Evolutionary conservation across 805 yeast species (phyloP).

Genomic region (Teunomyces gatunensis): DNA sequence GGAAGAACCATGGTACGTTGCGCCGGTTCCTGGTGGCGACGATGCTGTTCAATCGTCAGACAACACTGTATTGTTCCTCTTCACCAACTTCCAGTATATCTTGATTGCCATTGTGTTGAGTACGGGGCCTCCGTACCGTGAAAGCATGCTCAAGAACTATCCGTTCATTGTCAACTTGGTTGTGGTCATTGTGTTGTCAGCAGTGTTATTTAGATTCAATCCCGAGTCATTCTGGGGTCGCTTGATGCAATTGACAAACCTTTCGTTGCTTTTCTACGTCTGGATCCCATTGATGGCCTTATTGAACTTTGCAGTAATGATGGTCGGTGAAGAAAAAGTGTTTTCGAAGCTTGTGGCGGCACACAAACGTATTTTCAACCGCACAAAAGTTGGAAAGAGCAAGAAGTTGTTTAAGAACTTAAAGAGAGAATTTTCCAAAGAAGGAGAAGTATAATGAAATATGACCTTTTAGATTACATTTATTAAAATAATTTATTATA

Average conservation of each 20-base stretch:
- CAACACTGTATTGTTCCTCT: conserved; percentile 79
- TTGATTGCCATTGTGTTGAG: conserved; percentile 80
- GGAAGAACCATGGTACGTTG: conserved; percentile 67
- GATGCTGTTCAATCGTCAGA: conserved; percentile 83
- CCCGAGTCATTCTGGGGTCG: conserved; percentile 56
- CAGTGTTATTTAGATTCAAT: conserved; percentile 52
- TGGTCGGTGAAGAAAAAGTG: conserved; percentile 43
- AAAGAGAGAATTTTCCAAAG: conserved; percentile 10
- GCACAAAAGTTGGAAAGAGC: conserved; percentile 23
- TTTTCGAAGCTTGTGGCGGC: conserved; percentile 40
- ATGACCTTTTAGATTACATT: not conserved
- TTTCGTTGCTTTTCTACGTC: conserved; percentile 49
- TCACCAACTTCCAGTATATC: conserved; percentile 86
- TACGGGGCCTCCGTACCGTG: conserved; percentile 91
- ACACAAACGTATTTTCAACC: conserved; percentile 31
- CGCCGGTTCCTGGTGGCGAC: conserved; percentile 72
- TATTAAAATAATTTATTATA: not conserved
- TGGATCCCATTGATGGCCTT: conserved; percentile 47
- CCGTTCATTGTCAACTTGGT: conserved; percentile 70
- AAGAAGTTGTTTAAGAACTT: conserved; percentile 32
- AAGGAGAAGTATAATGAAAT: conserved; percentile 6
- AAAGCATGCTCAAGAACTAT: conserved; percentile 60
- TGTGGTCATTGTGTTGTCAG: conserved; percentile 49
- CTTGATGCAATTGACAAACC: conserved; percentile 72
- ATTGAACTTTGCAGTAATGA: conserved; percentile 49